phyloP scores from a whole-genome alignment of 371 early-diverging fungal genomes.

The Mucor racemosus region DNA sequence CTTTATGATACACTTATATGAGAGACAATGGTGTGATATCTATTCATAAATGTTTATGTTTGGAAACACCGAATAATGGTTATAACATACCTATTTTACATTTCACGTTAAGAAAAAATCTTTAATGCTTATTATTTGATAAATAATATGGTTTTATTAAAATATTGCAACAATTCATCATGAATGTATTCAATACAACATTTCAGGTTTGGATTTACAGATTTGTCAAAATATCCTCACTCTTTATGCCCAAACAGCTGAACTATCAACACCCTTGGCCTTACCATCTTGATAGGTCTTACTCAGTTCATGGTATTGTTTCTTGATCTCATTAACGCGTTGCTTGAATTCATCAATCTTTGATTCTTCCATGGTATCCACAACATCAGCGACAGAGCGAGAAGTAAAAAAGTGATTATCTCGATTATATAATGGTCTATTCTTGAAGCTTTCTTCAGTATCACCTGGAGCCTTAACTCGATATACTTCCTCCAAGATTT shows the following conservation, averaged over 20 bases:
- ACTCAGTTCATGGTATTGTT: constrained; percentile 11
- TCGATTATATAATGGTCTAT: constrained; percentile 20
- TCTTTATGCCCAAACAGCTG: constrained; percentile 18
- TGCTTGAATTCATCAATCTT: constrained; percentile 1
- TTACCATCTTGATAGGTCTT: constrained; percentile 18
- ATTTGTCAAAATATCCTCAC: no score
- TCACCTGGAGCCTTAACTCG: constrained; percentile 20
- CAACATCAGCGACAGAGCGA: neutral
- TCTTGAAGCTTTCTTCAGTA: constrained; percentile 18
- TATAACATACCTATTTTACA: no score
- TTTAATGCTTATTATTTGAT: no score
- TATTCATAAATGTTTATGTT: no score
- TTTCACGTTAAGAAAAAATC: no score
- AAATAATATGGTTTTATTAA: no score
- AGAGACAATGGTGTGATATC: no score
- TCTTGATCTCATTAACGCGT: neutral
- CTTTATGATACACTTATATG: no score
- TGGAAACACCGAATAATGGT: no score
- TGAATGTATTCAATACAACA: no score
- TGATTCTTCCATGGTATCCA: neutral
- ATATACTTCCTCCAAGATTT: constrained; percentile 22
- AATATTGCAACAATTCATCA: no score
- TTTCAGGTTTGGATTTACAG: no score
- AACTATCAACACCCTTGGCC: constrained; percentile 16
- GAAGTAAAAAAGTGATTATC: constrained; percentile 22